Conservation (phyloP, 2,329 filamentous ascomycete species). For the Eurotiales sp. region DNA sequence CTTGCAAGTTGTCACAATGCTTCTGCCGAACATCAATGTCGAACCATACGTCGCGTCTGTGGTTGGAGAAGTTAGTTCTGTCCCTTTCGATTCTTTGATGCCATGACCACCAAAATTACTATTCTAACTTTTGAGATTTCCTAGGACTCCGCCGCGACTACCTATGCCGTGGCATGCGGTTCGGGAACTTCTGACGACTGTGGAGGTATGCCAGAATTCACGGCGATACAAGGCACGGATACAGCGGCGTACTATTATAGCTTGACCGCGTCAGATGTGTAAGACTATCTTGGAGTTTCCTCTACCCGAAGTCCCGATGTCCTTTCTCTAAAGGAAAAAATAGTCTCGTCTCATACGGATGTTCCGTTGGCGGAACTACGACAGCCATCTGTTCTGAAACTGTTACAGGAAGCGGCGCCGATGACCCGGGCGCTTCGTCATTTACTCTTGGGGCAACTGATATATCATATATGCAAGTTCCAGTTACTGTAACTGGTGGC, state of each 20-base stretch:
- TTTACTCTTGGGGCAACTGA: background rate
- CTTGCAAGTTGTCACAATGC: background rate
- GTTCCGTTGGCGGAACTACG: background rate
- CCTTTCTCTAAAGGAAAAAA: background rate
- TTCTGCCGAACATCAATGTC: constrained; percentile 1
- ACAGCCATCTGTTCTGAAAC: background rate
- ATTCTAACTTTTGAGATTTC: background rate
- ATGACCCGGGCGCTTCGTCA: background rate
- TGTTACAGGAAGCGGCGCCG: background rate
- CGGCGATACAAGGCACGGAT: background rate
- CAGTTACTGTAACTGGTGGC: background rate
- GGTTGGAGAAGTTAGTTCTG: background rate
- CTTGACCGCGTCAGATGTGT: constrained; percentile 1
- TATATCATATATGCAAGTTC: background rate
- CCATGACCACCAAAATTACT: no score
- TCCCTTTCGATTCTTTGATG: background rate
- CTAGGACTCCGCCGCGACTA: background rate
- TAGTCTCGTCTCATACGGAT: constrained; percentile 3
- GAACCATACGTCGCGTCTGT: background rate
- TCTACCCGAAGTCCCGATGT: background rate
- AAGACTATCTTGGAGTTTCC: background rate
- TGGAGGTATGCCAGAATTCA: background rate
- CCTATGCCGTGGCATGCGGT: background rate
- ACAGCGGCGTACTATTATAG: background rate
- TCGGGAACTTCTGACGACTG: background rate